Conservation (phyloP, 2,329 filamentous ascomycete species). For the Paracoccidioides brasiliensis region DNA sequence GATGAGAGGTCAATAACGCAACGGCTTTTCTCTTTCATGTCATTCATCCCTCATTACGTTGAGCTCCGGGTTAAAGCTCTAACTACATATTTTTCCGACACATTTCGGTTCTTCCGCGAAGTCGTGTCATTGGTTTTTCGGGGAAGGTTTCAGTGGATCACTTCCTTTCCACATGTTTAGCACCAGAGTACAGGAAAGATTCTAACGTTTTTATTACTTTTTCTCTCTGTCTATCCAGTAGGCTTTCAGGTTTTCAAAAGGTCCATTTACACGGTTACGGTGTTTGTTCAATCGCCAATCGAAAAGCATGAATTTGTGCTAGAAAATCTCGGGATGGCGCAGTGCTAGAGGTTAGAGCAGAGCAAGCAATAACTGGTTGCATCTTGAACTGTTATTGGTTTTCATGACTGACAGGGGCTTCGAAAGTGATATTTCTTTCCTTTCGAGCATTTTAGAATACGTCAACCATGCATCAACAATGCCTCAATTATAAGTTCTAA, state of each 20-base stretch:
- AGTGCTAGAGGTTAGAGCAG: no score
- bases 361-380: no score
- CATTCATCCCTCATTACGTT: no score
- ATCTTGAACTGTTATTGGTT: no score
- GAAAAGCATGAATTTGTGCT: not conserved
- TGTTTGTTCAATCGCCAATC: not conserved
- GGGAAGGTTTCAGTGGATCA: not conserved
- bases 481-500: no score
- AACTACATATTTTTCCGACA: not conserved
- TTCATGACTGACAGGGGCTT: no score
- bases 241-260: not conserved
- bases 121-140: not conserved
- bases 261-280: not conserved
- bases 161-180: not conserved
- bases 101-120: not conserved
- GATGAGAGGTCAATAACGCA: constrained; percentile 3
- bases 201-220: not conserved
- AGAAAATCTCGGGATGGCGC: no score
- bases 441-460: no score
- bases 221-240: not conserved
- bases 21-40: no score
- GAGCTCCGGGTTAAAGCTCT: no score
- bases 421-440: no score
- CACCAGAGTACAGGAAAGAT: not conserved
- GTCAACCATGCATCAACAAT: no score